Conservation (phyloP, 345 rosid genomes). For the Eucalyptus curtisii region DNA sequence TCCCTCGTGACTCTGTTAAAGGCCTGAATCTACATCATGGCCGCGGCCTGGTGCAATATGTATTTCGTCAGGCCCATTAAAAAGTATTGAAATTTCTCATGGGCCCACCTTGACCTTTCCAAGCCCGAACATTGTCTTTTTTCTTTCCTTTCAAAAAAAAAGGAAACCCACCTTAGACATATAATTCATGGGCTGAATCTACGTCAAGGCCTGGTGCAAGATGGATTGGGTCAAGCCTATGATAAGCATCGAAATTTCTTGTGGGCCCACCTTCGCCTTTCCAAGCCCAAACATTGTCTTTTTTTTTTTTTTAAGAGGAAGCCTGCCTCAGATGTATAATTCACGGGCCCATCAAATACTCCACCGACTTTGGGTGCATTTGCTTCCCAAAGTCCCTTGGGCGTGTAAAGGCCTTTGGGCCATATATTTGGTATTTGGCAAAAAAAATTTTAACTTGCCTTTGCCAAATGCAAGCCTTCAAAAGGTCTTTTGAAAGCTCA, state of each 20-base stretch:
- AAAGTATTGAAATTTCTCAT: neutral
- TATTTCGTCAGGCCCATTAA: neutral
- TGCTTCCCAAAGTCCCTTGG: no score
- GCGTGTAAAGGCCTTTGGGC: no score
- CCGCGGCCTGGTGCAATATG: neutral
- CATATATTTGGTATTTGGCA: no score
- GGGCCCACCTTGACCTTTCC: neutral
- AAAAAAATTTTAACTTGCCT: no score
- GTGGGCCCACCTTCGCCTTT: neutral
- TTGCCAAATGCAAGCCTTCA: no score
- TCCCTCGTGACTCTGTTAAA: neutral
- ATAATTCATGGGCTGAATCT: neutral
- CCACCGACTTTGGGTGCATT: neutral
- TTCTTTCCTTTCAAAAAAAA: neutral
- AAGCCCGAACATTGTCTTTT: neutral
- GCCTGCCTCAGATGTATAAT: neutral
- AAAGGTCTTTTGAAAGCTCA: fast-evolving
- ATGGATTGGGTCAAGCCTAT: neutral
- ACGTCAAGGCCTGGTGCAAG: neutral
- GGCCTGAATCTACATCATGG: neutral
- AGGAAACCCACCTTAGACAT: neutral
- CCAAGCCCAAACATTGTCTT: neutral
- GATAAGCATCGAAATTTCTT: neutral
- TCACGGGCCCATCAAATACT: neutral
- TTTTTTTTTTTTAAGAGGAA: neutral